A percentile compares a stretch with the other conserved stretches of the same genome.
These are phyloP conservation scores for Centrapalus pauciflorus DNA, from an alignment of 129 eudicot genomes.

Conservation along the genomic window DNA sequence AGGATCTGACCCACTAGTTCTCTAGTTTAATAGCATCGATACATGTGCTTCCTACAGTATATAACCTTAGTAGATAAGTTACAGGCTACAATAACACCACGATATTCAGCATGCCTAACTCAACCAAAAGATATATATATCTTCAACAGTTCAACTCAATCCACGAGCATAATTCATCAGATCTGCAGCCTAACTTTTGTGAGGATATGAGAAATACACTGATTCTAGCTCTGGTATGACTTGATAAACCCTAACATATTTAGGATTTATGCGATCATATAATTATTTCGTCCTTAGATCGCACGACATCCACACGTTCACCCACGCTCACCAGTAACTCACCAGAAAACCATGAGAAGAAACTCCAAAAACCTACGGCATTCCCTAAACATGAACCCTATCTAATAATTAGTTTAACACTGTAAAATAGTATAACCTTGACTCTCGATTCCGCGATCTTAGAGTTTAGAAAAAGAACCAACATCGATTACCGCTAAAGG, in stretches of 20 bases:
- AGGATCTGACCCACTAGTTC: slow-evolving; percentile 1
- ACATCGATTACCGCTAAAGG: neutral
- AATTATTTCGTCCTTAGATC: neutral
- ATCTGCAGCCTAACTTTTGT: neutral
- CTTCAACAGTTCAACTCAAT: slow-evolving; percentile 10
- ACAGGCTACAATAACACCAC: neutral
- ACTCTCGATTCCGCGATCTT: neutral
- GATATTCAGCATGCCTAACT: slow-evolving; percentile 15
- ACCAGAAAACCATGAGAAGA: neutral
- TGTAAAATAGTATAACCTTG: neutral
- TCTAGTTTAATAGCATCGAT: neutral
- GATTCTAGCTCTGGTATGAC: neutral
- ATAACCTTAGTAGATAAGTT: neutral
- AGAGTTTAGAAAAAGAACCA: slow-evolving; percentile 1
- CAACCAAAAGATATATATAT: no score
- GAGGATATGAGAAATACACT: neutral
- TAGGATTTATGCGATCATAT: neutral
- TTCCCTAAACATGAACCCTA: slow-evolving; percentile 21
- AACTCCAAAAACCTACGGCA: slow-evolving; percentile 4
- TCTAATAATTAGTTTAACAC: neutral
- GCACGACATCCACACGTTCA: neutral
- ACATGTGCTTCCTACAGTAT: slow-evolving; percentile 1
- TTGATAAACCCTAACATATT: neutral
- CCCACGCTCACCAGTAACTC: neutral
- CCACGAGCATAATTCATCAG: slow-evolving; percentile 1